Conservation (phyloP, 2,329 filamentous ascomycete genomes). For the Apiospora rasikravindrae region DNA sequence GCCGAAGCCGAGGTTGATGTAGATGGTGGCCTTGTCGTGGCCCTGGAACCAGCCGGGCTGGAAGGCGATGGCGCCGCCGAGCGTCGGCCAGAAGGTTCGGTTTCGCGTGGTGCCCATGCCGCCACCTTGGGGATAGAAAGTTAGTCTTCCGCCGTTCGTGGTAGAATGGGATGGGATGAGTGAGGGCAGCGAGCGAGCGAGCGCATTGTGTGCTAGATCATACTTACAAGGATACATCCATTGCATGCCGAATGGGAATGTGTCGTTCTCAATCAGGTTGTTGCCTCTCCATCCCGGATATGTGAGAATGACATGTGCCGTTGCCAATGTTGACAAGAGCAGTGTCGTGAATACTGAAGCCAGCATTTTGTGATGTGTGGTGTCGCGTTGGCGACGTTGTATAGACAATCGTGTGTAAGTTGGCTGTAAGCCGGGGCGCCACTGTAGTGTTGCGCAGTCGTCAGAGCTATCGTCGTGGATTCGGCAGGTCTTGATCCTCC, state of each 20-base stretch:
- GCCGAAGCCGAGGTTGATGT: constrained; percentile 83
- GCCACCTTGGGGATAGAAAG: constrained; percentile 67
- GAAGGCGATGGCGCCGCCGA: constrained; percentile 84
- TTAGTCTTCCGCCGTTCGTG: background rate
- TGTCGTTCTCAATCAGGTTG: constrained; percentile 79
- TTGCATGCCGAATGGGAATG: constrained; percentile 88
- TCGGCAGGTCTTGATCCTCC: background rate
- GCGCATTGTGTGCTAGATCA: constrained; percentile 40
- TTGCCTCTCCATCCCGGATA: constrained; percentile 89
- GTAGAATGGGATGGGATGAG: background rate
- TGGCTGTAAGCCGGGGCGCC: background rate
- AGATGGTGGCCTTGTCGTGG: constrained; percentile 80
- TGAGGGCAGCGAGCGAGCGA: background rate
- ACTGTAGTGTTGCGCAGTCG: background rate
- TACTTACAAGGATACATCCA: constrained; percentile 91
- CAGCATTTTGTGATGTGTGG: constrained; percentile 46
- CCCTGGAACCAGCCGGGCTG: constrained; percentile 97
- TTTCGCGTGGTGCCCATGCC: constrained; percentile 79
- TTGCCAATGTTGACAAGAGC: constrained; percentile 54
- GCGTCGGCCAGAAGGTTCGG: constrained; percentile 89
- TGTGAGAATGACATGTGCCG: constrained; percentile 81
- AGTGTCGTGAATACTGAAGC: constrained; percentile 51
- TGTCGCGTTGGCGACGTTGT: constrained; percentile 7
- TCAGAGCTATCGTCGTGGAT: background rate
- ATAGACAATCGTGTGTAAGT: background rate